Percentiles rank a stretch among this genome's conserved stretches.
These are phyloP conservation scores for Diaporthe sp. DNA, from an alignment of 2,329 filamentous ascomycete species.

Conservation along the genomic window DNA sequence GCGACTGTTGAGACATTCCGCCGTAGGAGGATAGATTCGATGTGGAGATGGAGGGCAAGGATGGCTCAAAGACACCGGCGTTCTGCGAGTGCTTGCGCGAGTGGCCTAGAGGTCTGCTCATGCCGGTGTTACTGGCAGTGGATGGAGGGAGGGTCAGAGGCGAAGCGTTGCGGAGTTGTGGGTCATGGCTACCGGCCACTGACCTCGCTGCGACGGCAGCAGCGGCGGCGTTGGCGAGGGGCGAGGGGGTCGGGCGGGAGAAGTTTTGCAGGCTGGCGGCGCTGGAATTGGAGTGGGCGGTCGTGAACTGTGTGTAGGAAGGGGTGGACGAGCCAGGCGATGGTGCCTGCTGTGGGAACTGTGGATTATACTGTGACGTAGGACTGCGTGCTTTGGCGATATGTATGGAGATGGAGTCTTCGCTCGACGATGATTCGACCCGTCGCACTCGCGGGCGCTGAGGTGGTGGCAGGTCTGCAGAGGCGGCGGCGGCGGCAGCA, in stretches of 20 bases:
- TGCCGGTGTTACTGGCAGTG: slow-evolving; percentile 48
- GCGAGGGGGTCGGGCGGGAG: slow-evolving; percentile 62
- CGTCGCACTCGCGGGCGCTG: slow-evolving; percentile 54
- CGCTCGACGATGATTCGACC: slow-evolving; percentile 61
- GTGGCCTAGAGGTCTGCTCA: slow-evolving; percentile 55
- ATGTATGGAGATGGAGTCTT: slow-evolving; percentile 49
- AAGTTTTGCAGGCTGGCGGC: slow-evolving; percentile 67
- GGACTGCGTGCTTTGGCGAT: slow-evolving; percentile 60
- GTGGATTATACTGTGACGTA: slow-evolving; percentile 38
- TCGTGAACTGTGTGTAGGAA: slow-evolving; percentile 61
- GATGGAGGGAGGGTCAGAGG: slow-evolving; percentile 57
- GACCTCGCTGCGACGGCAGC: slow-evolving; percentile 43
- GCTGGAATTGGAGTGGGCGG: slow-evolving; percentile 60
- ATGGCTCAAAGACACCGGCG: slow-evolving; percentile 82
- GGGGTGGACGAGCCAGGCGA: slow-evolving; percentile 52
- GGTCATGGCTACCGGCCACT: slow-evolving; percentile 41
- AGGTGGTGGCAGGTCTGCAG: slow-evolving; percentile 41
- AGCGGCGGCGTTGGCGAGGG: slow-evolving; percentile 48
- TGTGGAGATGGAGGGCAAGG: slow-evolving; percentile 71
- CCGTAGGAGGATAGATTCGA: slow-evolving; percentile 65
- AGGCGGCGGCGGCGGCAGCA: slow-evolving; percentile 49
- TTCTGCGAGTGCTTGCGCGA: slow-evolving; percentile 77
- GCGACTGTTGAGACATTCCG: slow-evolving; percentile 61
- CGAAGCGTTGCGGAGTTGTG: slow-evolving; percentile 52
- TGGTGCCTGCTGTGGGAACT: slow-evolving; percentile 41